Evolutionary conservation across 495 filamentous ascomycete species (phyloP).

Genomic region (Podospora conica): DNA sequence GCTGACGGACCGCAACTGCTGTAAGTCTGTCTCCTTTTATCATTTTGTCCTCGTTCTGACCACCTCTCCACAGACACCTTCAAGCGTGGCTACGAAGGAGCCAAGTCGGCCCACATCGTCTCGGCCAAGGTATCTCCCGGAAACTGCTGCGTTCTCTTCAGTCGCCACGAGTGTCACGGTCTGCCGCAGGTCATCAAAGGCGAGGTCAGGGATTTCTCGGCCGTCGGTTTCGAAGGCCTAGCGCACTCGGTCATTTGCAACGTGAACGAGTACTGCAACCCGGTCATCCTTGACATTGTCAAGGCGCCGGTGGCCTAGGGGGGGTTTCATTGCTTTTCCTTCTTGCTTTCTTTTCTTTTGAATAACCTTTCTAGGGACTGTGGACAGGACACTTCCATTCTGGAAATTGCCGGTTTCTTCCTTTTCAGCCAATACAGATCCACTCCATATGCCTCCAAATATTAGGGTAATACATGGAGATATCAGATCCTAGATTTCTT

Average conservation of each 20-base stretch:
- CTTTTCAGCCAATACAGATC: no score
- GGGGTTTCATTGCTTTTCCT: background rate
- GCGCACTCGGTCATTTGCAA: conserved; percentile 18
- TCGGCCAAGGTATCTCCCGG: conserved; percentile 8
- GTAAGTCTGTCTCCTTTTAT: background rate
- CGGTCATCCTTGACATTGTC: background rate
- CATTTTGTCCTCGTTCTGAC: background rate
- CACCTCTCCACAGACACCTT: conserved; percentile 6
- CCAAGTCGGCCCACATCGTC: conserved; percentile 10
- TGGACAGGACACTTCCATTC: background rate
- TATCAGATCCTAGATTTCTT: no score
- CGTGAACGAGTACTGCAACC: conserved; percentile 14
- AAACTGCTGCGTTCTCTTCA: conserved; percentile 19
- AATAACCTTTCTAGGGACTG: background rate
- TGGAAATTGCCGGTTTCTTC: background rate
- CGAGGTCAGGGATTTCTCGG: background rate
- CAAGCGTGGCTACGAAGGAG: conserved; percentile 12
- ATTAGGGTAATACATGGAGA: no score
- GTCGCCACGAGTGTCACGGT: conserved; percentile 14
- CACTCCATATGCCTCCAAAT: no score
- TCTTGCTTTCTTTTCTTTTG: background rate
- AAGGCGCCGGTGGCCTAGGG: background rate
- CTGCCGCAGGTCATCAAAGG: conserved; percentile 19
- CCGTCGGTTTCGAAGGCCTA: conserved; percentile 9
- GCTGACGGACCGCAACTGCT: conserved; percentile 11